Percentiles rank a stretch among this genome's conserved stretches.
phyloP scores from a whole-genome alignment of 495 filamentous ascomycete species.

The Zalerion maritima region DNA sequence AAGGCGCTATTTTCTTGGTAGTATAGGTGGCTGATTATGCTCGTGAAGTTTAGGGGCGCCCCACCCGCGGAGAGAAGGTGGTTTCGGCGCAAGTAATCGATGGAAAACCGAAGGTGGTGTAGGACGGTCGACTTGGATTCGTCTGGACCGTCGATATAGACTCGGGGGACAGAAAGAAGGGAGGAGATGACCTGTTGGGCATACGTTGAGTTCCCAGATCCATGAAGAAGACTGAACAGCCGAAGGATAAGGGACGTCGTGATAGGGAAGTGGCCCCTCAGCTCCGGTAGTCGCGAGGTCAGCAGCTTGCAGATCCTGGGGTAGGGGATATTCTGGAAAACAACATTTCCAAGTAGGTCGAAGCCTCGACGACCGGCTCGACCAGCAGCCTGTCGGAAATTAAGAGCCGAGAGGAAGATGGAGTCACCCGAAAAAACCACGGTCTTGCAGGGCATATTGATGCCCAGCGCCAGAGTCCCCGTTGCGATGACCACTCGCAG shows the following conservation, averaged over 20 bases:
- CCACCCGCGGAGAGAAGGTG: conserved; percentile 44
- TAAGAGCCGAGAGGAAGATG: conserved; percentile 55
- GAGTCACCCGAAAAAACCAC: conserved; percentile 64
- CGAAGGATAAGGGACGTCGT: conserved; percentile 59
- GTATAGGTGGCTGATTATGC: conserved; percentile 51
- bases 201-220: conserved; percentile 43
- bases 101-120: conserved; percentile 65
- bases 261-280: conserved; percentile 66
- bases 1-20: conserved; percentile 60
- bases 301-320: conserved; percentile 47
- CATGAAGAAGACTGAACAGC: conserved; percentile 49
- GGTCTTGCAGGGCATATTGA: conserved; percentile 78
- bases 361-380: conserved; percentile 70
- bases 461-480: conserved; percentile 59
- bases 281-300: conserved; percentile 53
- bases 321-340: conserved; percentile 47
- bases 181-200: conserved; percentile 47
- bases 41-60: conserved; percentile 53
- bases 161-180: conserved; percentile 49
- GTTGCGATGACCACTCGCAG: conserved; percentile 63
- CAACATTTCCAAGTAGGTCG: conserved; percentile 65
- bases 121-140: conserved; percentile 47
- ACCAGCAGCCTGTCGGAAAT: conserved; percentile 62
- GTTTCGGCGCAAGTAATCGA: conserved; percentile 62
- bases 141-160: conserved; percentile 50